phyloP scores from a whole-genome alignment of 192 early-diverging fungal species.

The Chytriomyces sp. region DNA sequence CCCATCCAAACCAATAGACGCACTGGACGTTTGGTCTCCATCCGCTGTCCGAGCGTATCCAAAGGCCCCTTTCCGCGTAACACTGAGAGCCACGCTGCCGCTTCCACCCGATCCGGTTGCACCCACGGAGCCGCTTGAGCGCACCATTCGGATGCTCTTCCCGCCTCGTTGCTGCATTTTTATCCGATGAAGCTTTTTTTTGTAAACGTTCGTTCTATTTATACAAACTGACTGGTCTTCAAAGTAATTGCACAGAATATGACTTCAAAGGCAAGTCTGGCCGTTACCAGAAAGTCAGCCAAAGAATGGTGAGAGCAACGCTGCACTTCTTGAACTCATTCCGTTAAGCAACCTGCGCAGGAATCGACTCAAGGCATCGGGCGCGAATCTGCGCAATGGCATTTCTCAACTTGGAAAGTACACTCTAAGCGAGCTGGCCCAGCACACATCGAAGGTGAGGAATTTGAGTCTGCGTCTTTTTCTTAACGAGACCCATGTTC shows the following conservation, averaged over 20 bases:
- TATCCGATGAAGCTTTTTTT: too few relatives aligned
- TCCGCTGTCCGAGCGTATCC: background rate
- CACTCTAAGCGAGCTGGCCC: background rate
- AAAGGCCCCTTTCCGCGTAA: constrained; percentile 9
- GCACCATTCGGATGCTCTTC: background rate
- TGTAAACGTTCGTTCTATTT: too few relatives aligned
- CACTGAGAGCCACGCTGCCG: constrained; percentile 1
- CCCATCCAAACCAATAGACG: background rate
- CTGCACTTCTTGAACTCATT: too few relatives aligned
- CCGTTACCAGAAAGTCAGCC: too few relatives aligned
- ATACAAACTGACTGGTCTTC: too few relatives aligned
- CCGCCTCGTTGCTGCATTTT: background rate
- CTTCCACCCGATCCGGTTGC: background rate
- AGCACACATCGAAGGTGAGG: background rate
- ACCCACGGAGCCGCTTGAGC: background rate
- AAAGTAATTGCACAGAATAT: too few relatives aligned
- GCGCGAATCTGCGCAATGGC: background rate
- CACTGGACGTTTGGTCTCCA: too few relatives aligned
- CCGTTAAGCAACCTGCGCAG: too few relatives aligned
- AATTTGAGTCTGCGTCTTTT: background rate
- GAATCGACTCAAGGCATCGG: background rate
- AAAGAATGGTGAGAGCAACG: too few relatives aligned
- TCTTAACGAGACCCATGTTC: background rate
- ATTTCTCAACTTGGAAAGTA: background rate
- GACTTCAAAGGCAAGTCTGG: too few relatives aligned